phyloP scores from a whole-genome alignment of 768 basidiomycete species.

The Mycena indigotica region DNA sequence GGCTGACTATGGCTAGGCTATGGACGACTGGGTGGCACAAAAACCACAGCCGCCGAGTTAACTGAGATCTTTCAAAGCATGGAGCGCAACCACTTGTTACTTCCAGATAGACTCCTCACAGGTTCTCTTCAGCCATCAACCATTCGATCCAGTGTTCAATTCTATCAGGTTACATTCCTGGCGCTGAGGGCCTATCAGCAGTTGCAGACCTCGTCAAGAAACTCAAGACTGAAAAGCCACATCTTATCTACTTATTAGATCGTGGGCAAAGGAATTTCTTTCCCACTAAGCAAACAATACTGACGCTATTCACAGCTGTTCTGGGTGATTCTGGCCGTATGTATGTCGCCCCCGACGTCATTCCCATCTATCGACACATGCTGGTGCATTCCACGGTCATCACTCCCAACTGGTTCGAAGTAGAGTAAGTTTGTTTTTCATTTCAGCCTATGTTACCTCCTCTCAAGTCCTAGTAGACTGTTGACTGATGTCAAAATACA shows the following conservation, averaged over 20 bases:
- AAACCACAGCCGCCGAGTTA: conserved; percentile 78
- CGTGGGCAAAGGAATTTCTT: conserved; percentile 54
- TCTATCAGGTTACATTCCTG: conserved; percentile 79
- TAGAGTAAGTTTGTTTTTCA: conserved; percentile 86
- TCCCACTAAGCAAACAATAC: not conserved
- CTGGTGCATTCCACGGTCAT: conserved; percentile 88
- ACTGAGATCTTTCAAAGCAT: conserved; percentile 70
- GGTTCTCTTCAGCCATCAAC: conserved; percentile 40
- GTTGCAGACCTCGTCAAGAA: conserved; percentile 64
- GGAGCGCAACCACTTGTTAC: conserved; percentile 74
- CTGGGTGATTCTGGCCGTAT: conserved; percentile 89
- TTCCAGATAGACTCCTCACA: conserved; percentile 75
- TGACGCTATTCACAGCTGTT: conserved; percentile 61
- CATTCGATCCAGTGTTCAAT: not conserved
- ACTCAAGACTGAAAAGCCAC: conserved; percentile 58
- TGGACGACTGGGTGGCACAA: conserved; percentile 77
- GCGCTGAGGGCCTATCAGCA: conserved; percentile 71
- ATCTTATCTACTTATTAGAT: conserved; percentile 85
- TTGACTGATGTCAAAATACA: conserved; percentile 73
- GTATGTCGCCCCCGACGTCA: conserved; percentile 85
- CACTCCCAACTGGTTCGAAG: conserved; percentile 98
- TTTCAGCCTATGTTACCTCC: no score
- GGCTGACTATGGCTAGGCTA: conserved; percentile 59
- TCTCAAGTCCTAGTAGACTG: conserved; percentile 57
- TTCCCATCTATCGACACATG: conserved; percentile 83